Evolutionary conservation across 139 green algal species (phyloP).

Genomic region (Coelastrella sp.): DNA sequence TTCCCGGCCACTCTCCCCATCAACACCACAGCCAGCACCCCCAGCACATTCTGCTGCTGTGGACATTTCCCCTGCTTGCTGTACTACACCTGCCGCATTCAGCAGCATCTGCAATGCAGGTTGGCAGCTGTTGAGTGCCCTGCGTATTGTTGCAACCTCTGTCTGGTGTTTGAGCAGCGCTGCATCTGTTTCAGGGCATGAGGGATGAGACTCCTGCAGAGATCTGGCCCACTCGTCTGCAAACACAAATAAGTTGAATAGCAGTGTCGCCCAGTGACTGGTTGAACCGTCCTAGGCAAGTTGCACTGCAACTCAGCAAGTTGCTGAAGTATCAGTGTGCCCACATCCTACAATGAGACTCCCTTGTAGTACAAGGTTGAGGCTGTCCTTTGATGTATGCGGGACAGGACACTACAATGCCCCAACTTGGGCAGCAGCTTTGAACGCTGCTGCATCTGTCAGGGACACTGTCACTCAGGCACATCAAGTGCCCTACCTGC

Average conservation of each 20-base stretch:
- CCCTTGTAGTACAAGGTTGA: too few species aligned
- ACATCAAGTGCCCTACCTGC: too few species aligned
- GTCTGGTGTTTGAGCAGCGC: conserved; percentile 57
- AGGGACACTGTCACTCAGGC: too few species aligned
- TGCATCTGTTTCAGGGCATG: conserved; percentile 19
- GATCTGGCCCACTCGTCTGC: conserved; percentile 65
- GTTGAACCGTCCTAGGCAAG: neutral
- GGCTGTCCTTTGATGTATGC: too few species aligned
- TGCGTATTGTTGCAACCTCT: conserved; percentile 52
- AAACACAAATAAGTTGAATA: neutral
- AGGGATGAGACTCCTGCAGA: conserved; percentile 68
- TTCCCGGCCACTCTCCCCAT: neutral
- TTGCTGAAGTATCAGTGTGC: too few species aligned
- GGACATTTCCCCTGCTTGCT: neutral
- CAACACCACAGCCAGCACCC: conserved; percentile 16
- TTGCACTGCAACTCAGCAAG: too few species aligned
- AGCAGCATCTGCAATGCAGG: conserved; percentile 51
- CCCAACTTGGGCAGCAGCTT: too few species aligned
- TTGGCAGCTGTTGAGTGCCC: conserved; percentile 35
- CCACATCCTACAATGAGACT: too few species aligned
- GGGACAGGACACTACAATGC: too few species aligned
- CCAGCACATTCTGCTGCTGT: neutral
- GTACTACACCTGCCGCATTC: conserved; percentile 4
- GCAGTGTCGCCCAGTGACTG: neutral
- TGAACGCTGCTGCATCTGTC: too few species aligned